A percentile compares a stretch with the other conserved stretches of the same genome.
Evolutionary conservation across 2,329 filamentous ascomycete species (phyloP).

Genomic region (Exophiala lecanii-corni): DNA sequence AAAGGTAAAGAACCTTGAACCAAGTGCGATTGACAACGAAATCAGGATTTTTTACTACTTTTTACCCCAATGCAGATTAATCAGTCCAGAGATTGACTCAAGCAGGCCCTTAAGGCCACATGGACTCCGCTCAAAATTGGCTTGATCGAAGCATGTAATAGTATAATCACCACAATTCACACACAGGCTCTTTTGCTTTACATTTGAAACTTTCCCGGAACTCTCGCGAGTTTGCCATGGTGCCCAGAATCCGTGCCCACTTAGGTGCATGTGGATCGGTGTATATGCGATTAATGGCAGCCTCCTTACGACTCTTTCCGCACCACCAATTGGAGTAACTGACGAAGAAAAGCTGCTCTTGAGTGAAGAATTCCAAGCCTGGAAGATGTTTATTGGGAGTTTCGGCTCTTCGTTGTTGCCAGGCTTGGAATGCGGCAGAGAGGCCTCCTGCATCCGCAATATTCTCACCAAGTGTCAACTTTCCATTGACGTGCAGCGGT

Average conservation of each 20-base stretch:
- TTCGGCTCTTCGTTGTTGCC: conserved; percentile 54
- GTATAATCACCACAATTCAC: conserved; percentile 62
- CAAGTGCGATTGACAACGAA: too few species aligned
- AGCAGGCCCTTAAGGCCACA: too few species aligned
- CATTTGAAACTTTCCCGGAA: conserved; percentile 67
- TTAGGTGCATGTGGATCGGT: conserved; percentile 63
- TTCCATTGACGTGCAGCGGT: conserved; percentile 57
- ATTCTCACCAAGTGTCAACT: conserved; percentile 63
- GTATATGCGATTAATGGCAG: conserved; percentile 54
- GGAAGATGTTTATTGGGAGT: conserved; percentile 54
- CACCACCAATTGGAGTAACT: conserved; percentile 64
- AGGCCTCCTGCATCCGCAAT: conserved; percentile 68
- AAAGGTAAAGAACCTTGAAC: too few species aligned
- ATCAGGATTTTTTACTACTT: too few species aligned
- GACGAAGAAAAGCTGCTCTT: conserved; percentile 67
- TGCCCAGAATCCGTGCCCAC: conserved; percentile 57
- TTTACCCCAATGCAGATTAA: too few species aligned
- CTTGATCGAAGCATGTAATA: too few species aligned
- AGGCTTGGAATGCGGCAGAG: conserved; percentile 59
- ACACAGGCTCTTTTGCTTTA: conserved; percentile 59
- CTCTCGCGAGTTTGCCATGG: conserved; percentile 62
- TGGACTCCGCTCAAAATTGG: too few species aligned
- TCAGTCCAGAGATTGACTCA: too few species aligned
- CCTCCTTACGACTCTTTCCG: conserved; percentile 56
- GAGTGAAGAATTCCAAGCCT: conserved; percentile 57